These are phyloP conservation scores for Pistacia integerrima DNA, from an alignment of 345 rosid species.

Conservation along the genomic window DNA sequence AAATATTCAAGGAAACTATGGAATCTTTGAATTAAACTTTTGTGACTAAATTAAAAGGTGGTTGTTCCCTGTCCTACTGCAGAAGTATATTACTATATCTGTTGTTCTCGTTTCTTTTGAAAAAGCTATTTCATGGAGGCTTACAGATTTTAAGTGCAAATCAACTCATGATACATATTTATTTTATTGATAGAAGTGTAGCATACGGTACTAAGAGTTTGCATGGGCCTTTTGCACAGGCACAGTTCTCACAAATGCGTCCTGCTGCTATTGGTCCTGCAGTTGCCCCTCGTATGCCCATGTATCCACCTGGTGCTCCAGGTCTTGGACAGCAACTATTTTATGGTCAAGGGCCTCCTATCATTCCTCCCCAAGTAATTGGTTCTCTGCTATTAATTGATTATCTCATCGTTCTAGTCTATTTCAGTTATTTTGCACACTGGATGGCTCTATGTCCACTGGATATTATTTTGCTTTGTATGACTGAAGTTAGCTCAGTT, in stretches of 20 bases:
- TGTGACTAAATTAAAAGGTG: neutral
- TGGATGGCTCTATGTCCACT: neutral
- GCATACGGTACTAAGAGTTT: neutral
- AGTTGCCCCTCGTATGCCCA: slow-evolving; percentile 79
- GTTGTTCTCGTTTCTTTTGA: neutral
- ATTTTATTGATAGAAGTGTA: neutral
- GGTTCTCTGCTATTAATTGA: neutral
- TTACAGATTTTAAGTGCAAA: neutral
- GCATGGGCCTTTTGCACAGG: slow-evolving; percentile 37
- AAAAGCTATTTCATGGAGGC: neutral
- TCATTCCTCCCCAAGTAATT: slow-evolving; percentile 77
- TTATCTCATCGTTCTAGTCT: neutral
- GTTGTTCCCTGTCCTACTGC: neutral
- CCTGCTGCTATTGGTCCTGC: slow-evolving; percentile 72
- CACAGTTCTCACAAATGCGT: slow-evolving; percentile 86
- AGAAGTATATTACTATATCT: neutral
- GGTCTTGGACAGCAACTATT: slow-evolving; percentile 81
- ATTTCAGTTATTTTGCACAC: neutral
- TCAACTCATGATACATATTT: neutral
- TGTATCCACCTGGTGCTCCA: slow-evolving; percentile 77
- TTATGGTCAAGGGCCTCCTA: slow-evolving; percentile 86
- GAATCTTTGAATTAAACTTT: neutral
- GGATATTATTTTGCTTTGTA: neutral
- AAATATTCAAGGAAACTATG: neutral
- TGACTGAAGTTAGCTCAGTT: neutral